Percentiles rank a stretch among this genome's conserved stretches.
Evolutionary conservation across 148 eudicot species (phyloP).

Genomic region (Cornus florida): DNA sequence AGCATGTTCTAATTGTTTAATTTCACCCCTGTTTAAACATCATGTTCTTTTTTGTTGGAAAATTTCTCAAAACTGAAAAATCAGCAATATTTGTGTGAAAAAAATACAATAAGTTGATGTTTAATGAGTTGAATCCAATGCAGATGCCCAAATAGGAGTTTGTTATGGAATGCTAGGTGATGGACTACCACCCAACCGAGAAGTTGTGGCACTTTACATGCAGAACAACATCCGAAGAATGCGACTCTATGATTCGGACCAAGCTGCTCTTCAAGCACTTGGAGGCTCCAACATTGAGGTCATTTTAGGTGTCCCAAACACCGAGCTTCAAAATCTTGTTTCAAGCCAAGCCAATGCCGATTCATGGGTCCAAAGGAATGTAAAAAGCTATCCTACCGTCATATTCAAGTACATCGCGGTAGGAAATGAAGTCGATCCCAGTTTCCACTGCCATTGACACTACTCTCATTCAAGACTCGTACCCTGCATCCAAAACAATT

Average conservation of each 20-base stretch:
- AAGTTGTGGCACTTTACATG: conserved; percentile 28
- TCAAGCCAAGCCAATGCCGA: conserved; percentile 21
- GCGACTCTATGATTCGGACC: conserved; percentile 38
- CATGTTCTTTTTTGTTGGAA: too few relatives aligned
- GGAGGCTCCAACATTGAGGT: conserved; percentile 42
- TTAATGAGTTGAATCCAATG: too few relatives aligned
- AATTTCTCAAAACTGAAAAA: too few relatives aligned
- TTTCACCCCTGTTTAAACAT: too few relatives aligned
- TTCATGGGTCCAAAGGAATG: conserved; percentile 39
- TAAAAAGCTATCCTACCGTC: conserved; percentile 29
- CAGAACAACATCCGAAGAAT: conserved; percentile 28
- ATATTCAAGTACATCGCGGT: conserved; percentile 40
- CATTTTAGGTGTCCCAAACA: conserved; percentile 33
- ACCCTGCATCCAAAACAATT: not conserved
- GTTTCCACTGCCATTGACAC: conserved; percentile 33
- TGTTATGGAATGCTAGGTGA: conserved; percentile 35
- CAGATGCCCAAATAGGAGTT: conserved; percentile 40
- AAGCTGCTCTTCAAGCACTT: conserved; percentile 31
- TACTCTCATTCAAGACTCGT: conserved; percentile 16
- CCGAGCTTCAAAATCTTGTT: conserved; percentile 13
- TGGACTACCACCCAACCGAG: conserved; percentile 23
- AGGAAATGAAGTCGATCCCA: conserved; percentile 44
- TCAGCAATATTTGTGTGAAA: too few relatives aligned
- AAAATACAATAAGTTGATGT: too few relatives aligned
- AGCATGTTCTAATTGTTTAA: too few relatives aligned